Evolutionary conservation across 208 protist species (phyloP), one percentile per base, ranked within the genome.

Genomic region (Trypanosoma melophagium): DNA sequence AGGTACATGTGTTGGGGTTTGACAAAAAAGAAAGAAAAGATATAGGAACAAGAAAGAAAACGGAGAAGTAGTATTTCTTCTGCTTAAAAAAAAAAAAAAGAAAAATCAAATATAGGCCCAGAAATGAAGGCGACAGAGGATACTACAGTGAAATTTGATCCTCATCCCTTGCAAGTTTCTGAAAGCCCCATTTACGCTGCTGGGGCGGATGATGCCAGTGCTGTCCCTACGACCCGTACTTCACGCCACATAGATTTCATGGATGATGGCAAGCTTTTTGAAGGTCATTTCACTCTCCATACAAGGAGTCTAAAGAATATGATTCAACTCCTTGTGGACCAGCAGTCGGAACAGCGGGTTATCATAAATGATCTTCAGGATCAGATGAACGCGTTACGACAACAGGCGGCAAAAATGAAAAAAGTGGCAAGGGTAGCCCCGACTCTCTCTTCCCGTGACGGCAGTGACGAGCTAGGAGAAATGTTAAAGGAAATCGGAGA

Each of bases 251-350:
- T 95, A 56, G 35, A 74, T 40, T 92, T 95, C 61, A 42, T 80
- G 3, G 89, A 95, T 73, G 90, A 95, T 66, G 90, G 87, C 3
- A 95, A 95, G 56, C 85, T 95, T 12, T 93, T 95, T 69, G 90
- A 95, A 69, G 90, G 90, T 42, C 90, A 95, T 65, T 85, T 95
- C 50, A 95, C 87, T 14, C 83, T 95, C 21, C 81, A 95, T 74
- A 86, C 90, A 14, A 77, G 78, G 31, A 87, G 77, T 63, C 77
- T 95, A 56, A 95, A 95, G 65, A 73, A 73, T 16, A 80, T 95
- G 41, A 86, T 95, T 25, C 87, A 95, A 72, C 79, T 87, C 42
- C 71, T 95, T 64, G 57, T 86, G 38, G 77, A 90, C 69, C 72
- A 80, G 14, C 83, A 92, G 52, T 80, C 64, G 22, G 90, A 95